phyloP scores from a whole-genome alignment of 768 basidiomycete genomes.

The Leccinellum albellum region DNA sequence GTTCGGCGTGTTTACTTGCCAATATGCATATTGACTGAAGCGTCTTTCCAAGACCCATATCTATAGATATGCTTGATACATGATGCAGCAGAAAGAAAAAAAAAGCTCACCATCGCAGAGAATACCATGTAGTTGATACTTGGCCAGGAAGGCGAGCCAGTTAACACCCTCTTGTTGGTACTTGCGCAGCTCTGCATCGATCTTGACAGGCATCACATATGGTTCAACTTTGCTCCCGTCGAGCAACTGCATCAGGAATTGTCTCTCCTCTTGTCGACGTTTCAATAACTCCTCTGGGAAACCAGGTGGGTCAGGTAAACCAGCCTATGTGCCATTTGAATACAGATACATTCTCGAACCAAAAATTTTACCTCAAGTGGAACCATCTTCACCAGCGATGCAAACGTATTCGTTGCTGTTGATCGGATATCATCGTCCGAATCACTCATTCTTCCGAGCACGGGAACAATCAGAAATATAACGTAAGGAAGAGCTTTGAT shows the following conservation, averaged over 20 bases:
- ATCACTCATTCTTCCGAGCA: slow-evolving; percentile 97
- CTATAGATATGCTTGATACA: slow-evolving; percentile 38
- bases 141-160: slow-evolving; percentile 97
- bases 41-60: slow-evolving; percentile 99
- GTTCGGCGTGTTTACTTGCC: slow-evolving; percentile 89
- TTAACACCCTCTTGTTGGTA: slow-evolving; percentile 99
- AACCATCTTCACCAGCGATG: slow-evolving; percentile 96
- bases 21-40: slow-evolving; percentile 97
- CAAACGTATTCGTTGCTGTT: slow-evolving; percentile 95
- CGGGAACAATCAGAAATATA: slow-evolving; percentile 93
- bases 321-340: slow-evolving; percentile 53
- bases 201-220: slow-evolving; percentile 78
- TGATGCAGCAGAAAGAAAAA: slow-evolving; percentile 12
- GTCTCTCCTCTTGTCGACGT: slow-evolving; percentile 81
- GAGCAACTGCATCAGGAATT: slow-evolving; percentile 88
- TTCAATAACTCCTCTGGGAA: slow-evolving; percentile 86
- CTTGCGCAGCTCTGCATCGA: slow-evolving; percentile 92
- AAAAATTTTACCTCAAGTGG: slow-evolving; percentile 75
- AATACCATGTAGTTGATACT: slow-evolving; percentile 96
- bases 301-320: slow-evolving; percentile 91
- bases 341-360: not conserved
- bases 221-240: slow-evolving; percentile 94
- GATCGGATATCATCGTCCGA: slow-evolving; percentile 86
- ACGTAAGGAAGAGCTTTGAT: slow-evolving; percentile 95
- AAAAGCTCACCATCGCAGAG: slow-evolving; percentile 83